Conservation (phyloP, 1,139 yeast genomes). For the Debaryomyces psychrophilus region DNA sequence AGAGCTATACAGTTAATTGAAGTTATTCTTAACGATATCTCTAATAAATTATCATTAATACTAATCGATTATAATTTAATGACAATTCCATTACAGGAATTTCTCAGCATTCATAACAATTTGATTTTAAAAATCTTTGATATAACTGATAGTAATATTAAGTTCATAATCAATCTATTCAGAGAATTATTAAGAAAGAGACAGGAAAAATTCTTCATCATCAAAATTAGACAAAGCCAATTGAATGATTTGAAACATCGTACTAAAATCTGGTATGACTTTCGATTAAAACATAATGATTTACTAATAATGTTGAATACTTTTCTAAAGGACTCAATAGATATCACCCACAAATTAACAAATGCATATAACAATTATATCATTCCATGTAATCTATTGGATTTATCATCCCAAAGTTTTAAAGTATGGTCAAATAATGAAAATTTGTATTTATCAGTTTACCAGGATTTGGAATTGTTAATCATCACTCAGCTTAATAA, state of each 20-base stretch:
- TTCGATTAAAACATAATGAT: slow-evolving; percentile 60
- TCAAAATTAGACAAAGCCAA: slow-evolving; percentile 53
- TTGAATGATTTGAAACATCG: slow-evolving; percentile 51
- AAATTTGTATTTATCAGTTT: slow-evolving; percentile 29
- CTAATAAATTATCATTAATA: slow-evolving; percentile 26
- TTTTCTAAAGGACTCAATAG: slow-evolving; percentile 23
- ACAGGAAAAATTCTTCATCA: slow-evolving; percentile 69
- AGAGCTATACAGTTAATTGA: slow-evolving; percentile 69
- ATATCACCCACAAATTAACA: slow-evolving; percentile 24
- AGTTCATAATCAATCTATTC: slow-evolving; percentile 50
- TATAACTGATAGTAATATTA: slow-evolving; percentile 38
- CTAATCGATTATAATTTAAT: slow-evolving; percentile 28
- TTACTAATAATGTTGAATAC: slow-evolving; percentile 45
- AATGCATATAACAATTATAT: slow-evolving; percentile 38
- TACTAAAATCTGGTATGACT: slow-evolving; percentile 44
- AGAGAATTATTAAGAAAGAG: slow-evolving; percentile 78
- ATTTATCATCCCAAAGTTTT: slow-evolving; percentile 37
- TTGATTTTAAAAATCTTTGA: slow-evolving; percentile 23
- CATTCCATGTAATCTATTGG: slow-evolving; percentile 34
- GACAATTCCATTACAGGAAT: slow-evolving; percentile 29
- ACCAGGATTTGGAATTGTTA: slow-evolving; percentile 24
- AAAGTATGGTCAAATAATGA: slow-evolving; percentile 38
- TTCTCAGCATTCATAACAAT: slow-evolving; percentile 23
- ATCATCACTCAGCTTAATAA: slow-evolving; percentile 29
- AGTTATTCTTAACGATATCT: slow-evolving; percentile 47